Evolutionary conservation across 2,329 filamentous ascomycete species (phyloP).

Genomic region (Diaporthe caulivora): DNA sequence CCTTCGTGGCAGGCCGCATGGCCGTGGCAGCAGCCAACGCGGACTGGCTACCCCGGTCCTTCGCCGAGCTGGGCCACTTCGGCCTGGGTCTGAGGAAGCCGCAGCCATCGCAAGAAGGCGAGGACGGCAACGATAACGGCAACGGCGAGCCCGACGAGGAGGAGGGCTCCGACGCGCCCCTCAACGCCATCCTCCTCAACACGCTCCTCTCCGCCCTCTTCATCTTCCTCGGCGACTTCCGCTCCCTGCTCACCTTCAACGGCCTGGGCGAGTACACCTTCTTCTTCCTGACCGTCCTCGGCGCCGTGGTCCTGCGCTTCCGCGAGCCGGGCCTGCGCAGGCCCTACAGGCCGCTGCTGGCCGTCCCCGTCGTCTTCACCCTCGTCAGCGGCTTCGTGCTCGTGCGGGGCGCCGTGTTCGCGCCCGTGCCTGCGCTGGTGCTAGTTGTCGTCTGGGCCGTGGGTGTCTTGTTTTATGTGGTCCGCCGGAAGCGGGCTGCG

Average conservation of each 20-base stretch:
- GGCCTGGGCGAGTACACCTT: slow-evolving; percentile 72
- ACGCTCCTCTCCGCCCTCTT: slow-evolving; percentile 65
- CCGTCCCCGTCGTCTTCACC: slow-evolving; percentile 65
- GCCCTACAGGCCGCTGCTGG: slow-evolving; percentile 66
- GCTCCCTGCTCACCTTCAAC: slow-evolving; percentile 71
- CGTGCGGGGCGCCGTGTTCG: slow-evolving; percentile 69
- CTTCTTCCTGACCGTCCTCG: slow-evolving; percentile 73
- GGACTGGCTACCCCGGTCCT: slow-evolving; percentile 61
- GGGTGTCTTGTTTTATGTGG: slow-evolving; percentile 59
- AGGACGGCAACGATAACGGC: slow-evolving; percentile 27
- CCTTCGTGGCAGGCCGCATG: slow-evolving; percentile 72
- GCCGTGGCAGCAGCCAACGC: slow-evolving; percentile 68
- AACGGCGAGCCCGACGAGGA: not conserved
- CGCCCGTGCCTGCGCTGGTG: slow-evolving; percentile 64
- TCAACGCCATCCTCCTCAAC: slow-evolving; percentile 66
- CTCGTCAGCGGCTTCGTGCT: slow-evolving; percentile 72
- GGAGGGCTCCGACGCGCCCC: slow-evolving; percentile 59
- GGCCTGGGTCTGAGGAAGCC: slow-evolving; percentile 45
- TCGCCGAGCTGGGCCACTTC: slow-evolving; percentile 59
- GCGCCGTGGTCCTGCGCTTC: slow-evolving; percentile 67
- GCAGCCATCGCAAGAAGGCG: slow-evolving; percentile 32
- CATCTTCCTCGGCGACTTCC: slow-evolving; percentile 71
- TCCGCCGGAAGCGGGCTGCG: not conserved
- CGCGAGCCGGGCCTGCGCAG: slow-evolving; percentile 66
- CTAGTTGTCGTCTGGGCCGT: slow-evolving; percentile 64